Evolutionary conservation across 2,329 filamentous ascomycete genomes (phyloP).

Genomic region (Gaeumannomyces tritici): DNA sequence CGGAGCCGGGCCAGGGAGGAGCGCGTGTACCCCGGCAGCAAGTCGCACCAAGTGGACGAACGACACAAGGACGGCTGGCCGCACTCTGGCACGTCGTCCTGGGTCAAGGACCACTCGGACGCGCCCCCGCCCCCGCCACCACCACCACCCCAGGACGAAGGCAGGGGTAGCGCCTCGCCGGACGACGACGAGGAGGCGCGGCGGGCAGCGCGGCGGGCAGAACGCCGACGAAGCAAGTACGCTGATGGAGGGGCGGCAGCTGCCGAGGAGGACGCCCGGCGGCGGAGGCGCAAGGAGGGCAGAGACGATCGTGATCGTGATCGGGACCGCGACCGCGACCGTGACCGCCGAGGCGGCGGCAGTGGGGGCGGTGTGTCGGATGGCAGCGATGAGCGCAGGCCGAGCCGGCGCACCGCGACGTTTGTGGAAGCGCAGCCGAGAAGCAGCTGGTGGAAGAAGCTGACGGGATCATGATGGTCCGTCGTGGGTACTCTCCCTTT

Average conservation of each 20-base stretch:
- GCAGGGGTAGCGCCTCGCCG: conserved; percentile 15
- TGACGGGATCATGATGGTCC: conserved; percentile 21
- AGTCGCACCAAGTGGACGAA: conserved; percentile 19
- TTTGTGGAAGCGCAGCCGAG: conserved; percentile 37
- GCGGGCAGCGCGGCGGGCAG: conserved; percentile 40
- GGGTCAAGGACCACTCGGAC: conserved; percentile 57
- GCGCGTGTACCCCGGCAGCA: neutral
- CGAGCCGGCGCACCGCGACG: conserved; percentile 27
- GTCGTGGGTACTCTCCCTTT: neutral
- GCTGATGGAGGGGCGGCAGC: conserved; percentile 24
- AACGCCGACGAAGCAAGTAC: conserved; percentile 32
- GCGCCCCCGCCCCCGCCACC: no score
- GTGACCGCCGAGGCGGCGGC: neutral
- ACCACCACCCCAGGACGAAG: conserved; percentile 16
- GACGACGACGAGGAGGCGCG: conserved; percentile 33
- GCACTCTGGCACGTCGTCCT: conserved; percentile 54
- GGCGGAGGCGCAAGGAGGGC: conserved; percentile 18
- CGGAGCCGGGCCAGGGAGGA: neutral
- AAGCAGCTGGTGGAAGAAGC: conserved; percentile 52
- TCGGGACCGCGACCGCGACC: no score
- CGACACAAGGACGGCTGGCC: conserved; percentile 39
- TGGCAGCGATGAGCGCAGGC: conserved; percentile 25
- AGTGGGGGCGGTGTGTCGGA: conserved; percentile 14
- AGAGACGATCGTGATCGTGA: conserved; percentile 6
- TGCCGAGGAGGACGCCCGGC: conserved; percentile 18